Conservation (phyloP, 208 protist species). For the Leishmania martiniquensis region DNA sequence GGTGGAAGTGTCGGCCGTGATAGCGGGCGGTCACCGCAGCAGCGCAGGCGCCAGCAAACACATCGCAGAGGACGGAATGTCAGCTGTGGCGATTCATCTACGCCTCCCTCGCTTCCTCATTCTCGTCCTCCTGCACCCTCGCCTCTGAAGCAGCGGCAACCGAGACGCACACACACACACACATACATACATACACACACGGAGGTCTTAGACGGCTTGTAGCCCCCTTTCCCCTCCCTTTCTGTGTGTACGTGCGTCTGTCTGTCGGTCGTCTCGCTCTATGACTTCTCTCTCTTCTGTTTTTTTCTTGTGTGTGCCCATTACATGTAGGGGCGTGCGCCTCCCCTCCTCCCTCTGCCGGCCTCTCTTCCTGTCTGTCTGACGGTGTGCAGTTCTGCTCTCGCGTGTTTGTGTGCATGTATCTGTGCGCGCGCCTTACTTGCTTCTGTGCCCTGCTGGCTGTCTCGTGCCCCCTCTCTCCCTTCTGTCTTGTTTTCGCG, state of each 20-base stretch:
- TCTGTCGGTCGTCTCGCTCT: no score
- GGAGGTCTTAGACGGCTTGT: no score
- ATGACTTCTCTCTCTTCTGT: no score
- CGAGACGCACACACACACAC: no score
- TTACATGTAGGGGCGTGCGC: no score
- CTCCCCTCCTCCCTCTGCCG: background rate
- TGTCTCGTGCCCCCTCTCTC: background rate
- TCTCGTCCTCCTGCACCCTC: no score
- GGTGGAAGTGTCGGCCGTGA: background rate
- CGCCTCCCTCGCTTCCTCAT: no score
- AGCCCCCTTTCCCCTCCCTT: background rate
- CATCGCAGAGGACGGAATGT: background rate
- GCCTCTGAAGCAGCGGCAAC: background rate
- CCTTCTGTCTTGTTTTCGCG: background rate
- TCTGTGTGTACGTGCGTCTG: background rate
- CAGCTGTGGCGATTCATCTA: background rate
- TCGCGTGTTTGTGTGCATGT: slow-evolving; percentile 2
- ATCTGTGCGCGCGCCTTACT: no score
- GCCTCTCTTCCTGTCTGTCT: background rate
- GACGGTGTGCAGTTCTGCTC: no score
- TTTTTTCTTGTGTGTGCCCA: no score
- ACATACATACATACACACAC: background rate
- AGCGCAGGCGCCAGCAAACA: background rate
- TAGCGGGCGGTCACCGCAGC: background rate
- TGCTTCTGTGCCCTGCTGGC: background rate